phyloP scores from a whole-genome alignment of 176 grass and related monocot genomes.

The Areca catechu region DNA sequence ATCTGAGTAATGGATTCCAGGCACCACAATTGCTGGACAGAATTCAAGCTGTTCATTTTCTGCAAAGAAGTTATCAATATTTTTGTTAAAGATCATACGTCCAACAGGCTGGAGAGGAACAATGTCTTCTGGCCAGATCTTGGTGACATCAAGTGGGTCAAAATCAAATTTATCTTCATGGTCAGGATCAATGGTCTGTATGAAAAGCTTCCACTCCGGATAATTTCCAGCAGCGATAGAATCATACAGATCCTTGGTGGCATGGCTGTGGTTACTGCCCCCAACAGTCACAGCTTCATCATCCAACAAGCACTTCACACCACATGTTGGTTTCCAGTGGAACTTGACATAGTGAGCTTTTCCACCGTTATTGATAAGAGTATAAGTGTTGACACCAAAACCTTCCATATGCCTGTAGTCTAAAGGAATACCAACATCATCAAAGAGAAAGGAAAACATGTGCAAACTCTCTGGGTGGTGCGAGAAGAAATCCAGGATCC shows the following conservation, averaged over 20 bases:
- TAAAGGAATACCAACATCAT: slow-evolving; percentile 74
- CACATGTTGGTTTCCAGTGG: slow-evolving; percentile 85
- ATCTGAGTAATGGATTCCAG: slow-evolving; percentile 84
- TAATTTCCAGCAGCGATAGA: too few relatives aligned
- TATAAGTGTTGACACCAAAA: slow-evolving; percentile 86
- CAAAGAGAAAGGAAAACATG: slow-evolving; percentile 89
- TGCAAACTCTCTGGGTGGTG: slow-evolving; percentile 88
- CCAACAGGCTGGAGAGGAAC: slow-evolving; percentile 76
- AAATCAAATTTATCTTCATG: slow-evolving; percentile 78
- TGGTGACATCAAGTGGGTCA: slow-evolving; percentile 81
- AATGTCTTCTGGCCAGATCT: slow-evolving; percentile 81
- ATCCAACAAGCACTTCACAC: slow-evolving; percentile 71
- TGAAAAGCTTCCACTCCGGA: too few relatives aligned
- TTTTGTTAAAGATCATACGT: slow-evolving; percentile 83
- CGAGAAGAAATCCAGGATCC: slow-evolving; percentile 97
- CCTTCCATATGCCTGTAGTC: slow-evolving; percentile 94
- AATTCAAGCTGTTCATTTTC: slow-evolving; percentile 87
- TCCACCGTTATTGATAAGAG: slow-evolving; percentile 51
- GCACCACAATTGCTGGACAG: slow-evolving; percentile 76
- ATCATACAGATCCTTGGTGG: slow-evolving; percentile 77
- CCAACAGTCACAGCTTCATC: too few relatives aligned
- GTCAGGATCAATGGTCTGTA: too few relatives aligned
- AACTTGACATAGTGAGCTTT: slow-evolving; percentile 77
- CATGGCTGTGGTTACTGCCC: slow-evolving; percentile 72
- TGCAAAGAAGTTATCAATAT: slow-evolving; percentile 73